Evolutionary conservation across 2,329 filamentous ascomycete species (phyloP).

Genomic region (Fonsecaea erecta): DNA sequence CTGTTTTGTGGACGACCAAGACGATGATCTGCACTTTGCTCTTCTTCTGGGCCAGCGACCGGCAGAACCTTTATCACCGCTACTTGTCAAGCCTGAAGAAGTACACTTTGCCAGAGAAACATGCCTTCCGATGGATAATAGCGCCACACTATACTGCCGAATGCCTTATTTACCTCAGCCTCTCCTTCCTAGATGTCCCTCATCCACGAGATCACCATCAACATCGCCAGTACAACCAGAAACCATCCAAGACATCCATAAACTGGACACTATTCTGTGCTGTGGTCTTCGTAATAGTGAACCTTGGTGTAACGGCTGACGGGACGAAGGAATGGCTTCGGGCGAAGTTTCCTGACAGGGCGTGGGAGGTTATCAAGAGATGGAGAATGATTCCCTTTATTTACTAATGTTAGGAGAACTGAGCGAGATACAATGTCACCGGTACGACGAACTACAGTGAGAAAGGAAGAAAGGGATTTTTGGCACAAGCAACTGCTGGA

Average conservation of each 20-base stretch:
- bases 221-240: neutral
- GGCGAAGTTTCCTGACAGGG: constrained; percentile 62
- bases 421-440: neutral
- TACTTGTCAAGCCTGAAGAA: constrained; percentile 74
- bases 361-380: constrained; percentile 18
- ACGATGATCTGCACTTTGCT: constrained; percentile 42
- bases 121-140: constrained; percentile 72
- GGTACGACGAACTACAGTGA: neutral
- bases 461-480: neutral
- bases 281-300: constrained; percentile 73
- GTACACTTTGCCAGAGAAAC: constrained; percentile 78
- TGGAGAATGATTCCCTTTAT: constrained; percentile 26
- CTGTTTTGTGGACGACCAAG: constrained; percentile 14
- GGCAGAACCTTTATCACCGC: constrained; percentile 75
- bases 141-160: constrained; percentile 94
- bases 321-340: constrained; percentile 80
- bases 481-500: neutral
- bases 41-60: constrained; percentile 70
- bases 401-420: neutral
- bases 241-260: constrained; percentile 46
- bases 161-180: constrained; percentile 78
- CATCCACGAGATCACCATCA: constrained; percentile 48
- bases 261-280: constrained; percentile 76
- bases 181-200: constrained; percentile 76
- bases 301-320: constrained; percentile 79